Evolutionary conservation across 2,329 filamentous ascomycete genomes (phyloP).

Genomic region (Phialemoniopsis sp.): DNA sequence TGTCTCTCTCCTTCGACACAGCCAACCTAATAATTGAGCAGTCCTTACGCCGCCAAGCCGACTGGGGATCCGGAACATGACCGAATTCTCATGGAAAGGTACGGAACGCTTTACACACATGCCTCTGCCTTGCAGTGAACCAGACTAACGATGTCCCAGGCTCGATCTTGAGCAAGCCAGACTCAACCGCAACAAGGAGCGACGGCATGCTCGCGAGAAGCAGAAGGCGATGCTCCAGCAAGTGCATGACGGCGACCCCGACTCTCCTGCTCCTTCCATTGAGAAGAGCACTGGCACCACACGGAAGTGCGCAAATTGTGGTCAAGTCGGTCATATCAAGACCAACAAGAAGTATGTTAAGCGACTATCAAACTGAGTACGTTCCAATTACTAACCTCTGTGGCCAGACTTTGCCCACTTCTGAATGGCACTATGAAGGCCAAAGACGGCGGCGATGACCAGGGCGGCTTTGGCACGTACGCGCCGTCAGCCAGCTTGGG

Average conservation of each 20-base stretch:
- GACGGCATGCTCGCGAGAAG: conserved; percentile 84
- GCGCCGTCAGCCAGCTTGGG: no score
- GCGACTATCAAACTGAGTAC: no score
- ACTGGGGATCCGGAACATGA: conserved; percentile 67
- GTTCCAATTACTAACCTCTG: no score
- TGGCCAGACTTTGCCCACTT: conserved; percentile 69
- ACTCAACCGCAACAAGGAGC: conserved; percentile 86
- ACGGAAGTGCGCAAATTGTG: conserved; percentile 96
- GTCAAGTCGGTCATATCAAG: conserved; percentile 95
- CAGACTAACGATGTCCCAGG: conserved; percentile 33
- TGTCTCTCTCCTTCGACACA: neutral
- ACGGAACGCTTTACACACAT: conserved; percentile 14
- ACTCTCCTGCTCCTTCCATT: conserved; percentile 42
- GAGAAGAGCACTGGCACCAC: conserved; percentile 65
- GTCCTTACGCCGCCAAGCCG: conserved; percentile 55
- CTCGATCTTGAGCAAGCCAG: conserved; percentile 74
- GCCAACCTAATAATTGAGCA: conserved; percentile 25
- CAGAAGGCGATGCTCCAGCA: conserved; percentile 65
- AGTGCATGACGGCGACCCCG: conserved; percentile 35
- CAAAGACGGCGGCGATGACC: conserved; percentile 47
- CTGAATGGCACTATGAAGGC: conserved; percentile 77
- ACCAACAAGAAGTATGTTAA: conserved; percentile 95
- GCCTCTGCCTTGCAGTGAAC: conserved; percentile 6
- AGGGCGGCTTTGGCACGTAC: conserved; percentile 56
- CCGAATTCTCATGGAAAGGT: conserved; percentile 55